Conservation (phyloP, 352 stramenopile genomes). For the Phytophthora sansomeana region DNA sequence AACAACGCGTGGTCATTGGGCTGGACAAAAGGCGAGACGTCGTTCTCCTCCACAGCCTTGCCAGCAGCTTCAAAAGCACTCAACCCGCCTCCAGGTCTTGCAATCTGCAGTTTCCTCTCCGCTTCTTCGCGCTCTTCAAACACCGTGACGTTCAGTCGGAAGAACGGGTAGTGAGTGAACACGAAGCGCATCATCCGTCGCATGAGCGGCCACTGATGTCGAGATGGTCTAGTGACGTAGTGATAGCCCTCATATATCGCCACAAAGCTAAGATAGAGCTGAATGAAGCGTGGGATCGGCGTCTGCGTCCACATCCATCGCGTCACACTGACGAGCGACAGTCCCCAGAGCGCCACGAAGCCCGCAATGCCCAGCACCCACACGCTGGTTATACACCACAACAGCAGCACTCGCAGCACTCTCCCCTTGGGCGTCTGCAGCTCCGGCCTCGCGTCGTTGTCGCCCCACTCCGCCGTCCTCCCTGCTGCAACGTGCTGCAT, state of each 20-base stretch:
- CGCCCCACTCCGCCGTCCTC: constrained; percentile 16
- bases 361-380: constrained; percentile 34
- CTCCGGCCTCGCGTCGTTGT: constrained; percentile 32
- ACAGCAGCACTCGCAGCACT: constrained; percentile 14
- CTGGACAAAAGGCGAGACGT: constrained; percentile 6
- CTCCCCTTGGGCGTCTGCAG: constrained; percentile 10
- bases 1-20: constrained; percentile 30
- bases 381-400: constrained; percentile 25
- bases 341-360: constrained; percentile 14
- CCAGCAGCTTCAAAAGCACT: constrained; percentile 3
- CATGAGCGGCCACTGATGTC: constrained; percentile 55
- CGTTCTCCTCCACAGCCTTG: constrained; percentile 15
- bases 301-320: constrained; percentile 17
- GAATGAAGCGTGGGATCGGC: neutral
- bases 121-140: constrained; percentile 49
- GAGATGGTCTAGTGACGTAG: constrained; percentile 26
- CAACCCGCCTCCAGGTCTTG: neutral
- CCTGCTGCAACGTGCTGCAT: constrained; percentile 8
- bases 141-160: constrained; percentile 49
- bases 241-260: constrained; percentile 60
- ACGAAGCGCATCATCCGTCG: constrained; percentile 47
- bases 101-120: neutral
- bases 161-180: constrained; percentile 66
- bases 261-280: neutral
- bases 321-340: constrained; percentile 4